A percentile compares a stretch with the other conserved stretches of the same genome.
Conservation (phyloP, 2,329 filamentous ascomycete species). For the Chaetomiaceae sp. region DNA sequence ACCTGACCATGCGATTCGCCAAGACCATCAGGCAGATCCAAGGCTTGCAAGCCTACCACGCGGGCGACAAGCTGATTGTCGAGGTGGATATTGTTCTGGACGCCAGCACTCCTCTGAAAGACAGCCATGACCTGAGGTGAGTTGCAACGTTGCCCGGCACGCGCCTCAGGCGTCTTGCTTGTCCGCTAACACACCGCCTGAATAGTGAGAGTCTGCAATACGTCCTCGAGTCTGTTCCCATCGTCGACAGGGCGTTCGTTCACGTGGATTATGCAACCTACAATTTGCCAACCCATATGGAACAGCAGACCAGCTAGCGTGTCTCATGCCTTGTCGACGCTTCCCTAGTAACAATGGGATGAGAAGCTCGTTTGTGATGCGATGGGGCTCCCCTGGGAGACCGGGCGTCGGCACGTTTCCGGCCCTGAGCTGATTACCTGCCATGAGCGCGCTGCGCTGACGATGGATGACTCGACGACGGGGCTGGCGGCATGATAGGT, state of each 20-base stretch:
- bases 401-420: too few species aligned
- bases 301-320: constrained; percentile 30
- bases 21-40: constrained; percentile 82
- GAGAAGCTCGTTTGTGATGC: too few species aligned
- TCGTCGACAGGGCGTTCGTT: constrained; percentile 67
- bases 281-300: constrained; percentile 55
- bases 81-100: constrained; percentile 78
- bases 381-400: too few species aligned
- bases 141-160: constrained; percentile 1
- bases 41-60: constrained; percentile 77
- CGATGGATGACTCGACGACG: too few species aligned
- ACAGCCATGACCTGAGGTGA: constrained; percentile 68
- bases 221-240: constrained; percentile 76
- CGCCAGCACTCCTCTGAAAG: constrained; percentile 65
- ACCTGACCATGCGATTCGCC: constrained; percentile 90
- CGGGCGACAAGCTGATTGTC: constrained; percentile 78
- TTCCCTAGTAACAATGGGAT: too few species aligned
- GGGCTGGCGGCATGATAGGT: too few species aligned
- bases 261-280: constrained; percentile 60
- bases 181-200: background rate
- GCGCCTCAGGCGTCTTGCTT: background rate
- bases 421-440: too few species aligned
- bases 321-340: too few species aligned
- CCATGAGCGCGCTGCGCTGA: too few species aligned
- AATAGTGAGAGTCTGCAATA: constrained; percentile 69